Evolutionary conservation across 2,329 filamentous ascomycete species (phyloP), one percentile per base, ranked within the genome.

Genomic region (Cladosporium sp.): DNA sequence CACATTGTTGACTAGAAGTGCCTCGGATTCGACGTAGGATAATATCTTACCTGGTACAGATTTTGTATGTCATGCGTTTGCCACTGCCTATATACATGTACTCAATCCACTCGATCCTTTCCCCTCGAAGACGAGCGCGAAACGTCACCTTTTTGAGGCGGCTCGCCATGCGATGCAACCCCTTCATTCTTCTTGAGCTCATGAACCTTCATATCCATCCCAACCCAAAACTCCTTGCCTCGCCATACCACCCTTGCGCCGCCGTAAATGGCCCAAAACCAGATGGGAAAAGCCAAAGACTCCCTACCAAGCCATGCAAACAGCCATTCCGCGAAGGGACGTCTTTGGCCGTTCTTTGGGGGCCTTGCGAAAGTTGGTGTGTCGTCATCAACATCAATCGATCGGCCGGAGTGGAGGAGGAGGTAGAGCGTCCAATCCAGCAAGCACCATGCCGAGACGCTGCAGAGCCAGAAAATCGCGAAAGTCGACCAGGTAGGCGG

Each of bases 161-260:
- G 29, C 15, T 38, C 38, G 12, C 8, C 9, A 11, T 15, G 22
- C 6, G 9, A n/a, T 30, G 18, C 35, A 18, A 20, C 25, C 12
- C 3, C 15, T 7, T 29, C 32, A 27, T 32, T 20, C 7, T 16
- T 43, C 39, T 38, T 38, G 22, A 69, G 61, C 41, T 67, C 81
- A 57, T 80, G 76, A 20, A 95, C 92, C 43, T 83, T 87, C 77
- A 92, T 92, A 65, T 97, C 87, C 58, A 88, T 77, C 1, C 85
- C 82, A 1, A 97, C 91, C 60, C 79, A 80, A 65, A 97, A 97
- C 22, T 74, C 78, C 61, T 84, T 84, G 0, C 91, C 92, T 49
- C 93, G 76, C 94, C 93, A 98, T 46, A 80, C 80, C 0, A 98
- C 88, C 0, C 84, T 92, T 1, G 86, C 82, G 0, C 93, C 93